These are phyloP conservation scores for Mycoemilia scoparia DNA, from an alignment of 192 early-diverging fungal species.

Conservation along the genomic window DNA sequence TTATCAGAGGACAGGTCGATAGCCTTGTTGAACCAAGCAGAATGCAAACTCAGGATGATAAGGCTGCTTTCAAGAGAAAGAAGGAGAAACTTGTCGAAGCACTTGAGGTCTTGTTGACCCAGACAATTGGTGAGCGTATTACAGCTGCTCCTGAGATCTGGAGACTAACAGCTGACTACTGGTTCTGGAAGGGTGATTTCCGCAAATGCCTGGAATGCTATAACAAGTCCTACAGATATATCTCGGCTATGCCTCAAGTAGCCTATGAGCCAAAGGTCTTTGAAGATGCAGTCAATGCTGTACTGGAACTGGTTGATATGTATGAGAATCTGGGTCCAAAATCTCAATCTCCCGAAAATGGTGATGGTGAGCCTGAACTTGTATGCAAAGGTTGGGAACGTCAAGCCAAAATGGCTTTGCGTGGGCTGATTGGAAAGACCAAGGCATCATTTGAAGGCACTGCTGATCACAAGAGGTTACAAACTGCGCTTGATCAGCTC, in stretches of 20 bases:
- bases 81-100: slow-evolving; percentile 8
- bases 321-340: slow-evolving; percentile 57
- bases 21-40: too few species aligned
- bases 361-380: slow-evolving; percentile 10
- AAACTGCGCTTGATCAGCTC: slow-evolving; percentile 42
- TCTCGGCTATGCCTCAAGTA: slow-evolving; percentile 58
- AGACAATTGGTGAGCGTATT: slow-evolving; percentile 56
- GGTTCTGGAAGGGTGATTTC: slow-evolving; percentile 39
- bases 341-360: slow-evolving; percentile 11
- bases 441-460: slow-evolving; percentile 55
- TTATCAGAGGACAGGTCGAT: slow-evolving; percentile 35
- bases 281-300: slow-evolving; percentile 43
- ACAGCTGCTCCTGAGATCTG: slow-evolving; percentile 56
- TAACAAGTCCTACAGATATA: slow-evolving; percentile 65
- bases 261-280: slow-evolving; percentile 53
- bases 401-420: slow-evolving; percentile 63
- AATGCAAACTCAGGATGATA: slow-evolving; percentile 5
- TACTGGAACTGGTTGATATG: slow-evolving; percentile 56
- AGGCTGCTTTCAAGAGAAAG: slow-evolving; percentile 29
- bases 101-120: slow-evolving; percentile 44
- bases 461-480: slow-evolving; percentile 36
- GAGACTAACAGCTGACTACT: slow-evolving; percentile 57
- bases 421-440: slow-evolving; percentile 64
- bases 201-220: slow-evolving; percentile 58
- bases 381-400: slow-evolving; percentile 84